Conservation (phyloP, 225 moss, liverwort and hornwort genomes). For the Bryoerythrophyllum caledonicum region DNA sequence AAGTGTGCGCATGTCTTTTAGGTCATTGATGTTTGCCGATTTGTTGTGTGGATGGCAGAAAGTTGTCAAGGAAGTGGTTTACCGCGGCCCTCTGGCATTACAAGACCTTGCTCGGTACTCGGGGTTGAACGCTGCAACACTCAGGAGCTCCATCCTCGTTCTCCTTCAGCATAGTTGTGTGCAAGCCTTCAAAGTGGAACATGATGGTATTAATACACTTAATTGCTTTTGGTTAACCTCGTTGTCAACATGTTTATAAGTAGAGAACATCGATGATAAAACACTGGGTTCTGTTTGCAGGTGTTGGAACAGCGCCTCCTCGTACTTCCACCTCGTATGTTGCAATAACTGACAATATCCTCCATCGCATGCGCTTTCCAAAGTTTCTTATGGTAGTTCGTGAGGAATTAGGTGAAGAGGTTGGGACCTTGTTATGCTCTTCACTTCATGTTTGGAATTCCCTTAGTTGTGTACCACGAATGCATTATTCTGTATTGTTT, state of each 20-base stretch:
- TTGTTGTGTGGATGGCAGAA: conserved; percentile 45
- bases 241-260: neutral
- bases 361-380: conserved; percentile 93
- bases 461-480: too few relatives aligned
- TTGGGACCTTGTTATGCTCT: conserved; percentile 23
- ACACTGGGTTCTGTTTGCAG: conserved; percentile 33
- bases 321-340: conserved; percentile 69
- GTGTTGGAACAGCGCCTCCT: conserved; percentile 59
- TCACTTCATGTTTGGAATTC: neutral
- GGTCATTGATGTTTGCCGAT: neutral
- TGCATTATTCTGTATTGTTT: neutral
- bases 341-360: conserved; percentile 68
- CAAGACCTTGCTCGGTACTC: conserved; percentile 75
- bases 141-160: conserved; percentile 80
- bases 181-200: conserved; percentile 90
- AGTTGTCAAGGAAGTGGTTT: conserved; percentile 69
- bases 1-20: too few relatives aligned
- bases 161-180: conserved; percentile 96
- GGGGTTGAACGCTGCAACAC: conserved; percentile 52
- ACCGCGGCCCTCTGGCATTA: conserved; percentile 65
- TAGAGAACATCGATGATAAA: neutral
- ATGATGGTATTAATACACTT: conserved; percentile 49
- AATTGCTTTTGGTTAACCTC: too few relatives aligned
- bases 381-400: conserved; percentile 78
- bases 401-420: conserved; percentile 84